Conservation (phyloP, 129 eudicot genomes). For the Saussurea involucrata region DNA sequence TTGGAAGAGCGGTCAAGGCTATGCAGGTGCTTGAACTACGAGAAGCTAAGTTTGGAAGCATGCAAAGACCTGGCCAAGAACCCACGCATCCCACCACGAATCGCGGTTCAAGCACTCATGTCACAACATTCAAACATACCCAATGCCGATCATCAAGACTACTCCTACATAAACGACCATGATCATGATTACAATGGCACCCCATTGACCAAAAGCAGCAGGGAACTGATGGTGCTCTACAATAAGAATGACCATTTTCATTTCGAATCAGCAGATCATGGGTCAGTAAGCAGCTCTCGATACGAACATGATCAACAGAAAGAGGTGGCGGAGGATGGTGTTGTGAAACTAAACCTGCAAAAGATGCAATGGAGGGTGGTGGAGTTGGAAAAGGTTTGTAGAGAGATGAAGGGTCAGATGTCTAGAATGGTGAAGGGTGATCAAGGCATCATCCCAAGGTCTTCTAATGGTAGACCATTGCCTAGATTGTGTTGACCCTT, state of each 20-base stretch:
- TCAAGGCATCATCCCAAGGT: slow-evolving; percentile 27
- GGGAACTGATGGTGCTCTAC: slow-evolving; percentile 45
- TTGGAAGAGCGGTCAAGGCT: slow-evolving; percentile 78
- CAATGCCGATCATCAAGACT: slow-evolving; percentile 19
- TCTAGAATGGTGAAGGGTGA: slow-evolving; percentile 51
- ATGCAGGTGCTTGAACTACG: slow-evolving; percentile 78
- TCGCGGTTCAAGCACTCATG: slow-evolving; percentile 74
- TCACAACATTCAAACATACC: slow-evolving; percentile 50
- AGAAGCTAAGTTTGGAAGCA: slow-evolving; percentile 78
- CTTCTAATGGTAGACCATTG: slow-evolving; percentile 36
- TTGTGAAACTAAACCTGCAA: slow-evolving; percentile 56
- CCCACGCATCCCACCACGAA: slow-evolving; percentile 75
- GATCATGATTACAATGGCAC: slow-evolving; percentile 15
- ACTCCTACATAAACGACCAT: slow-evolving; percentile 6
- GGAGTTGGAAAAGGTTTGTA: slow-evolving; percentile 83
- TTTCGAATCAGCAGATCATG: slow-evolving; percentile 20
- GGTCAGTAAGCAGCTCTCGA: slow-evolving; percentile 24
- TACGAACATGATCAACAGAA: slow-evolving; percentile 3
- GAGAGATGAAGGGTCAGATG: slow-evolving; percentile 87
- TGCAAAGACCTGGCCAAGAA: slow-evolving; percentile 93
- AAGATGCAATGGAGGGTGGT: slow-evolving; percentile 85
- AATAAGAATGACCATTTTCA: slow-evolving; percentile 30
- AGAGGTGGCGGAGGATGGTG: slow-evolving; percentile 29
- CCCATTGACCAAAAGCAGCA: slow-evolving; percentile 28
- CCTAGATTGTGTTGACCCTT: slow-evolving; percentile 60